A percentile compares a stretch with the other conserved stretches of the same genome.
Evolutionary conservation across 805 yeast species (phyloP).

Genomic region (Priceomyces fermenticarens): DNA sequence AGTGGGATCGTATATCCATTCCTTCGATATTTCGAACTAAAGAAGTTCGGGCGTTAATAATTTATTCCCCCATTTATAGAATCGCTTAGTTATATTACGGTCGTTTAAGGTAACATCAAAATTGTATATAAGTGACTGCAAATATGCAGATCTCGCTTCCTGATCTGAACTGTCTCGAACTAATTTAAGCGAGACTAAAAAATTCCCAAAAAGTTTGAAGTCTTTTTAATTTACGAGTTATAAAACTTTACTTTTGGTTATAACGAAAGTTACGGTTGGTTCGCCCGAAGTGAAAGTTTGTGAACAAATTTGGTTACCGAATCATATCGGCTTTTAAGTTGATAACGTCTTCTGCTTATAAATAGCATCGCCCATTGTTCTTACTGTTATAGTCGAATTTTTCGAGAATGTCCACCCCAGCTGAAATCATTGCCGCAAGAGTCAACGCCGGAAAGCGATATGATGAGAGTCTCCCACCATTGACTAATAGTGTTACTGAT

Average conservation of each 20-base stretch:
- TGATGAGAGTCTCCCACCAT: constrained; percentile 1
- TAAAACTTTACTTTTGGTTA: not conserved
- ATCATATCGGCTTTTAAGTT: too few species aligned
- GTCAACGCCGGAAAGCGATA: constrained; percentile 12
- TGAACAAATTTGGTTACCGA: too few species aligned
- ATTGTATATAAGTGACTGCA: not conserved
- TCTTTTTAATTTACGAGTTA: constrained; percentile 2
- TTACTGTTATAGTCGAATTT: constrained; percentile 6
- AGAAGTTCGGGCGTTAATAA: constrained; percentile 32
- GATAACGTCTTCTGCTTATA: constrained; percentile 15
- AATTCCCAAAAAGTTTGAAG: constrained; percentile 2
- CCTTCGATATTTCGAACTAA: constrained; percentile 63
- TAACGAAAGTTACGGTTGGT: too few species aligned
- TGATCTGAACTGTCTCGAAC: not conserved
- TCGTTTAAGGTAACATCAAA: not conserved
- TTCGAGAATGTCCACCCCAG: constrained; percentile 41
- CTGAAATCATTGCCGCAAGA: constrained; percentile 49
- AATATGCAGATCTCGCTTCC: not conserved
- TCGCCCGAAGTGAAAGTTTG: too few species aligned
- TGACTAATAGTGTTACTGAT: constrained; percentile 9
- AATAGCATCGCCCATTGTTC: constrained; percentile 18
- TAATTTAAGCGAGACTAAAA: constrained; percentile 1
- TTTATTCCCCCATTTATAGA: too few species aligned
- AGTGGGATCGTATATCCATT: constrained; percentile 62
- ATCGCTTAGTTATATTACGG: too few species aligned